phyloP scores from a whole-genome alignment of 768 basidiomycete species.

The Polyporus arcularius region DNA sequence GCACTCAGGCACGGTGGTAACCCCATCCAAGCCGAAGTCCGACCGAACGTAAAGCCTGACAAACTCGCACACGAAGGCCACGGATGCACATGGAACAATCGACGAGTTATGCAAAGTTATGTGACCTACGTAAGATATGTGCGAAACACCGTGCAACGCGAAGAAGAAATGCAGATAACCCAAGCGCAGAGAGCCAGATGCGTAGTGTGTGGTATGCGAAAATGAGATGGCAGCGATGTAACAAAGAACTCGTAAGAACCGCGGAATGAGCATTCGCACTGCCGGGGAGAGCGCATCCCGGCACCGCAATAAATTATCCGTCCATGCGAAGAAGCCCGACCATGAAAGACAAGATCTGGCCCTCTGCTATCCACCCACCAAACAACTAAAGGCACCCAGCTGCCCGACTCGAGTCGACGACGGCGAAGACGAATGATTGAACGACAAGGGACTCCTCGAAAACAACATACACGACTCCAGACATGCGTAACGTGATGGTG shows the following conservation, averaged over 20 bases:
- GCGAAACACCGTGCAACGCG: constrained; percentile 6
- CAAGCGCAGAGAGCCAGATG: background rate
- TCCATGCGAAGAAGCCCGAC: constrained; percentile 1
- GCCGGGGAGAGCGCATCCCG: constrained; percentile 2
- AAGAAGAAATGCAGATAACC: constrained; percentile 7
- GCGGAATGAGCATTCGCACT: background rate
- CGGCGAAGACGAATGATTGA: background rate
- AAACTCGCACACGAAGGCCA: background rate
- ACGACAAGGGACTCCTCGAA: background rate
- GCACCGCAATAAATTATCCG: constrained; percentile 12
- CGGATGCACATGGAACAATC: background rate
- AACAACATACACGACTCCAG: constrained; percentile 18
- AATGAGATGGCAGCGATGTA: constrained; percentile 4
- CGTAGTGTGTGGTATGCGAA: background rate
- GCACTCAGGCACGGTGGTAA: too few relatives aligned
- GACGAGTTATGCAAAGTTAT: background rate
- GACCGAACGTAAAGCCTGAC: too few relatives aligned
- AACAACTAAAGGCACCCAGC: background rate
- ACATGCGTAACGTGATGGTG: constrained; percentile 10
- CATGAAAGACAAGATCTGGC: background rate
- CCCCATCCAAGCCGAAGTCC: too few relatives aligned
- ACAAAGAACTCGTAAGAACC: background rate
- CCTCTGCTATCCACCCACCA: constrained; percentile 3
- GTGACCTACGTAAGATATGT: constrained; percentile 5
- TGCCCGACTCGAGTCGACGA: background rate